Evolutionary conservation across 139 green algal genomes (phyloP), one percentile per base, ranked within the genome.

Genomic region (Volvox reticuliferus): DNA sequence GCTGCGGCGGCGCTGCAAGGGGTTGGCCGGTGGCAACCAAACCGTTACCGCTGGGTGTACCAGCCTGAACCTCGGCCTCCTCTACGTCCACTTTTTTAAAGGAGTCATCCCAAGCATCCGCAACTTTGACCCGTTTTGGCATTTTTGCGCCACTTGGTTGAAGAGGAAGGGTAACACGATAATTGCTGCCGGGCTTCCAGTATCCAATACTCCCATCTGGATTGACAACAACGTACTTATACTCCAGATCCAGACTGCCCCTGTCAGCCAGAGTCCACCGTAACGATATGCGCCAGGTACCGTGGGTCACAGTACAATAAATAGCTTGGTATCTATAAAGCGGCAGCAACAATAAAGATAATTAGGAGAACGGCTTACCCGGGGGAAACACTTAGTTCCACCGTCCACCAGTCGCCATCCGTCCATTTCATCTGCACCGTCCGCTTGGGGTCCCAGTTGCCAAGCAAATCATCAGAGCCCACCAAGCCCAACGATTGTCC

Each of bases 141-240:
- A 89, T 37, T n/a, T 83, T 84, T 16, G 16, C 12, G 44, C 37
- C 18, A 37, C 24, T 44, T 17, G 35, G 17, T 9, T 50, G 37
- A 13, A 83, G 30, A 17, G 86, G 86, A 50, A 91, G 65, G 30
- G 87, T 86, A 3, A 93, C 82, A 22, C 79, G 79, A 68, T 90
- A 93, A 86, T 93, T 93, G 84, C 76, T 83, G 61, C 90, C 90
- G 0, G 90, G 90, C 84, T 93, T 93, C 90, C 90, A 93, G 77
- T 85, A 75, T 19, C 44, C 36, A 26, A 93, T 50, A 1, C 62
- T 44, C 0, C 90, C 84, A 22, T 93, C 82, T 6, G 90, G 55
- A 55, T 93, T 93, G 21, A 91, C 35, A 20, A 93, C 85, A 19
- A 91, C 84, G 36, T 93, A 93, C 78, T 93, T 93, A 65, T 93